A percentile compares a stretch with the other conserved stretches of the same genome.
Evolutionary conservation across 208 protist genomes (phyloP).

Genomic region (Leishmania tropica): DNA sequence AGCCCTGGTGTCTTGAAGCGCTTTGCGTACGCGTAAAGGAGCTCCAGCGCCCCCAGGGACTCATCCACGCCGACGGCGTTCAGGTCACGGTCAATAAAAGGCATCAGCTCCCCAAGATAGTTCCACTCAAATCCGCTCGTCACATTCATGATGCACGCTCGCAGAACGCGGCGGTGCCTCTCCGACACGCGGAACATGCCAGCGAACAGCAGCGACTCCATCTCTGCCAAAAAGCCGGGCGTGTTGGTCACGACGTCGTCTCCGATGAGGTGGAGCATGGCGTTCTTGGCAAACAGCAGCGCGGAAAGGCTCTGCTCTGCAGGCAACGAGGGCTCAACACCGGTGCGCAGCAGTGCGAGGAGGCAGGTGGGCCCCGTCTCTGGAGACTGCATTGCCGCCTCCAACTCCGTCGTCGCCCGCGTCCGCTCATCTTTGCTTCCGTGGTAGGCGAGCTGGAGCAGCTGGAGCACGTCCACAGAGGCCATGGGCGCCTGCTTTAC

Average conservation of each 20-base stretch:
- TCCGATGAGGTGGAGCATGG: slow-evolving; percentile 58
- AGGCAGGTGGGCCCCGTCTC: slow-evolving; percentile 49
- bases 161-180: slow-evolving; percentile 70
- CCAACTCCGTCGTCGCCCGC: slow-evolving; percentile 61
- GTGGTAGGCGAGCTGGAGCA: slow-evolving; percentile 78
- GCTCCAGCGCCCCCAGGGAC: slow-evolving; percentile 55
- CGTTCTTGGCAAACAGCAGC: slow-evolving; percentile 88
- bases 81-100: slow-evolving; percentile 41
- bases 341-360: slow-evolving; percentile 61
- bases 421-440: slow-evolving; percentile 78
- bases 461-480: slow-evolving; percentile 56
- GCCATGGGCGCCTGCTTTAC: slow-evolving; percentile 10
- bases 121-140: slow-evolving; percentile 83
- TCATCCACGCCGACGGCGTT: slow-evolving; percentile 15
- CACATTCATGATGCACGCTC: slow-evolving; percentile 60
- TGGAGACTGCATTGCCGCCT: slow-evolving; percentile 48
- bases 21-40: slow-evolving; percentile 80
- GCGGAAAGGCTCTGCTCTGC: slow-evolving; percentile 74
- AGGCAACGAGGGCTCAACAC: slow-evolving; percentile 47
- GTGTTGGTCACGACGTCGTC: slow-evolving; percentile 41
- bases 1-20: slow-evolving; percentile 69
- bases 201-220: slow-evolving; percentile 68
- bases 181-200: slow-evolving; percentile 58
- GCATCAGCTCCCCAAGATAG: slow-evolving; percentile 77
- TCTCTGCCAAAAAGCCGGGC: slow-evolving; percentile 49